A percentile compares a stretch with the other conserved stretches of the same genome.
phyloP scores from a whole-genome alignment of 306 rosid species.

The Ammopiptanthus mongolicus region DNA sequence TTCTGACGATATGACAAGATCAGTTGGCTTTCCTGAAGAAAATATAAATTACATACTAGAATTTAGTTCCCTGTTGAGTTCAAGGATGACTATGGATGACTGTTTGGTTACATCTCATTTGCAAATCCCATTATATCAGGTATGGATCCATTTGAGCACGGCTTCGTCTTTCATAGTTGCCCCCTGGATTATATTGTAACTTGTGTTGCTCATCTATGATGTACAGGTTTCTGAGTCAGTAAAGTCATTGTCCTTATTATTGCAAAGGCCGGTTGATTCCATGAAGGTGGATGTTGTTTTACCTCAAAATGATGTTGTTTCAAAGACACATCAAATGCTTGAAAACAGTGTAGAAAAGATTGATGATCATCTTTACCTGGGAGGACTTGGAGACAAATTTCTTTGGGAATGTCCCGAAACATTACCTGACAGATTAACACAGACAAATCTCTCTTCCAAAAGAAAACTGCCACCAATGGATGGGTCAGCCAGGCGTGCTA shows the following conservation, averaged over 20 bases:
- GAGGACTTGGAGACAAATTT: slow-evolving; percentile 71
- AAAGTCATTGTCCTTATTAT: slow-evolving; percentile 51
- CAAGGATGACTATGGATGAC: slow-evolving; percentile 47
- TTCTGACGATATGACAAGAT: slow-evolving; percentile 45
- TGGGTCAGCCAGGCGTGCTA: slow-evolving; percentile 70
- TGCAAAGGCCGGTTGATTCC: slow-evolving; percentile 60
- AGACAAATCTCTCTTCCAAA: slow-evolving; percentile 51
- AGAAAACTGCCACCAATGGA: slow-evolving; percentile 67
- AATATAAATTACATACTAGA: slow-evolving; percentile 52
- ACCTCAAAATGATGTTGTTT: slow-evolving; percentile 41
- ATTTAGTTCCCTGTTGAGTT: slow-evolving; percentile 48
- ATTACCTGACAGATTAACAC: slow-evolving; percentile 77
- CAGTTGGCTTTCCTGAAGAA: slow-evolving; percentile 58
- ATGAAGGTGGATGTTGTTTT: slow-evolving; percentile 37
- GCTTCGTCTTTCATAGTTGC: background rate
- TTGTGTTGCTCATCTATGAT: slow-evolving; percentile 27
- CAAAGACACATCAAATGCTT: slow-evolving; percentile 45
- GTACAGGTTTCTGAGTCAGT: slow-evolving; percentile 61
- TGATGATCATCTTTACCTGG: slow-evolving; percentile 52
- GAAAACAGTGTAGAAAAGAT: slow-evolving; percentile 53
- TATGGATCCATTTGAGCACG: slow-evolving; percentile 23
- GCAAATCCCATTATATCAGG: slow-evolving; percentile 56
- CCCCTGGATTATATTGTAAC: slow-evolving; percentile 14
- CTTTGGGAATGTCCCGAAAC: slow-evolving; percentile 95
- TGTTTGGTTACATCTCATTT: slow-evolving; percentile 41